Conservation (phyloP, 495 filamentous ascomycete species). For the Mycothermus thermophilus region DNA sequence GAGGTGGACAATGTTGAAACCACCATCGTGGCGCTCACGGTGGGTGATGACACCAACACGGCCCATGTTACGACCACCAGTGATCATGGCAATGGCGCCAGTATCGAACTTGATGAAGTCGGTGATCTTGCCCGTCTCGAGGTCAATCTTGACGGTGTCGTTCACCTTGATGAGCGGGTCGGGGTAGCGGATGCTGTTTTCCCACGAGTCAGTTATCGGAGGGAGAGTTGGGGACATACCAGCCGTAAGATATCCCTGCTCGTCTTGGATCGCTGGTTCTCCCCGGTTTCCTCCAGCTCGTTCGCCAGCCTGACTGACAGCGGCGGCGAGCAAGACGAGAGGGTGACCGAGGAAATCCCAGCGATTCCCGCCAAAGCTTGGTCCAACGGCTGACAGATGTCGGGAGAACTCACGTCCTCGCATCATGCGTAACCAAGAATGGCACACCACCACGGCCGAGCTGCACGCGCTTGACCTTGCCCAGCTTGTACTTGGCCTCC, state of each 20-base stretch:
- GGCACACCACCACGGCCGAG: conserved; percentile 98
- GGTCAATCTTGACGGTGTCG: conserved; percentile 98
- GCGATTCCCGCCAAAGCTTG: conserved; percentile 82
- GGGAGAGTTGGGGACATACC: conserved; percentile 27
- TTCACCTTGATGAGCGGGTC: conserved; percentile 97
- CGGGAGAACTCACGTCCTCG: conserved; percentile 94
- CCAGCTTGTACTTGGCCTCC: conserved; percentile 98
- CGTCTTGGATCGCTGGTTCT: conserved; percentile 10
- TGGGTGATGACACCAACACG: conserved; percentile 99
- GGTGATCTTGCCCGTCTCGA: conserved; percentile 87
- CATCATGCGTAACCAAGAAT: conserved; percentile 99
- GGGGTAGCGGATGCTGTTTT: conserved; percentile 85
- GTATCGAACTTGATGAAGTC: conserved; percentile 97
- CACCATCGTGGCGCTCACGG: conserved; percentile 98
- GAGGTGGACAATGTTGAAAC: conserved; percentile 98
- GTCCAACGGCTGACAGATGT: conserved; percentile 99
- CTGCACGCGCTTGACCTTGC: conserved; percentile 99
- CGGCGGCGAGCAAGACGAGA: too few relatives aligned
- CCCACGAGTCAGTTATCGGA: conserved; percentile 27
- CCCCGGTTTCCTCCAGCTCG: too few relatives aligned
- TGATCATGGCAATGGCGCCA: conserved; percentile 92
- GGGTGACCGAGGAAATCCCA: conserved; percentile 3
- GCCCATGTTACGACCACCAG: conserved; percentile 98
- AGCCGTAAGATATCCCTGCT: conserved; percentile 26
- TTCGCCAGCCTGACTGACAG: too few relatives aligned